Evolutionary conservation across 129 eudicot genomes (phyloP).

Genomic region (Glebionis coronaria): DNA sequence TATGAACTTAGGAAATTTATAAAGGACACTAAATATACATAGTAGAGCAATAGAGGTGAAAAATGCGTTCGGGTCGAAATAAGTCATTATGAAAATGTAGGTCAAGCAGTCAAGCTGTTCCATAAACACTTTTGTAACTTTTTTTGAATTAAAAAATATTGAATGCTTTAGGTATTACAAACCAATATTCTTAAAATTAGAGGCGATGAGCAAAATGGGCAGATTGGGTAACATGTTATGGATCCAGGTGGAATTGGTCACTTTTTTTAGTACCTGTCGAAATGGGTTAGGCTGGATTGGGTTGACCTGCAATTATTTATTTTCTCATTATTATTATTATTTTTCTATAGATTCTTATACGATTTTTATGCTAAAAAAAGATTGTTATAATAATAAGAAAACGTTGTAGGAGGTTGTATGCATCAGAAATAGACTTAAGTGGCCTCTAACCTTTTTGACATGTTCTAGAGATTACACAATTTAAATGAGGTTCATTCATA

Average conservation of each 20-base stretch:
- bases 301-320: too few species aligned
- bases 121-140: neutral
- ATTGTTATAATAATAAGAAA: neutral
- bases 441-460: neutral
- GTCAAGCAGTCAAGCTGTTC: neutral
- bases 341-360: too few species aligned
- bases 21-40: neutral
- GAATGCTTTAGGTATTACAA: too few species aligned
- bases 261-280: too few species aligned
- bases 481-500: neutral
- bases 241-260: too few species aligned
- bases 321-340: too few species aligned
- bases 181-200: too few species aligned
- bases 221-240: too few species aligned
- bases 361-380: neutral
- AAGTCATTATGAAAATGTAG: neutral
- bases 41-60: neutral
- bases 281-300: too few species aligned
- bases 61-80: neutral
- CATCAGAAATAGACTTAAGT: neutral
- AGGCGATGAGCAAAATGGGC: too few species aligned
- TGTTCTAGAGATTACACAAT: neutral
- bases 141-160: neutral
- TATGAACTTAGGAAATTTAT: neutral
- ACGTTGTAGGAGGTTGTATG: neutral